phyloP scores from a whole-genome alignment of 768 basidiomycete genomes.

The Leccinum imitatum region DNA sequence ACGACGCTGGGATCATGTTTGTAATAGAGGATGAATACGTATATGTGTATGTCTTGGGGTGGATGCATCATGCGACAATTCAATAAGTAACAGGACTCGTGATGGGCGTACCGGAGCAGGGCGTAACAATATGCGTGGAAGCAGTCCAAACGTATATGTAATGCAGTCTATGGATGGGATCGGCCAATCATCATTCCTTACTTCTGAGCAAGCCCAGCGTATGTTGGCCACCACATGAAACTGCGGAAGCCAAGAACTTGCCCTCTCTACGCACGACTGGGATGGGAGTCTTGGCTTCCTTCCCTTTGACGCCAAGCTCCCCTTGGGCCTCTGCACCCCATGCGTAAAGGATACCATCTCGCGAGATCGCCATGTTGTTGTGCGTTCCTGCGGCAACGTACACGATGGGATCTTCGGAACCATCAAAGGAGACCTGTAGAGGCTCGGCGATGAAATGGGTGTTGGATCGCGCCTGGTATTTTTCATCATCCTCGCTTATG shows the following conservation, averaged over 20 bases:
- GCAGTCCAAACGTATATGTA: conserved; percentile 19
- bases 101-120: conserved; percentile 17
- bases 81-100: conserved; percentile 20
- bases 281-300: conserved; percentile 61
- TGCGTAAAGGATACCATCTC: conserved; percentile 64
- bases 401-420: conserved; percentile 60
- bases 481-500: conserved; percentile 63
- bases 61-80: conserved; percentile 17
- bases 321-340: conserved; percentile 83
- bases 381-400: conserved; percentile 68
- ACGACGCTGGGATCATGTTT: conserved; percentile 1
- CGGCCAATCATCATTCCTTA: conserved; percentile 37
- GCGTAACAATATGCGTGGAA: conserved; percentile 13
- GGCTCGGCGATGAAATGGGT: conserved; percentile 67
- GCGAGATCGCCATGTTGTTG: conserved; percentile 70
- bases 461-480: conserved; percentile 51
- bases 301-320: conserved; percentile 66
- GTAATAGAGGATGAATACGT: conserved; percentile 6
- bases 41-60: conserved; percentile 17
- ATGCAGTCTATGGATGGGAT: conserved; percentile 12
- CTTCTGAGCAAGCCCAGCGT: conserved; percentile 71
- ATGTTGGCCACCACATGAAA: conserved; percentile 79
- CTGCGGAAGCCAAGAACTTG: conserved; percentile 47
- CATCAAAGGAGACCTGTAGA: conserved; percentile 62
- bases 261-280: conserved; percentile 72